Conservation (phyloP, 805 yeast genomes). For the Lachancea thermotolerans region DNA sequence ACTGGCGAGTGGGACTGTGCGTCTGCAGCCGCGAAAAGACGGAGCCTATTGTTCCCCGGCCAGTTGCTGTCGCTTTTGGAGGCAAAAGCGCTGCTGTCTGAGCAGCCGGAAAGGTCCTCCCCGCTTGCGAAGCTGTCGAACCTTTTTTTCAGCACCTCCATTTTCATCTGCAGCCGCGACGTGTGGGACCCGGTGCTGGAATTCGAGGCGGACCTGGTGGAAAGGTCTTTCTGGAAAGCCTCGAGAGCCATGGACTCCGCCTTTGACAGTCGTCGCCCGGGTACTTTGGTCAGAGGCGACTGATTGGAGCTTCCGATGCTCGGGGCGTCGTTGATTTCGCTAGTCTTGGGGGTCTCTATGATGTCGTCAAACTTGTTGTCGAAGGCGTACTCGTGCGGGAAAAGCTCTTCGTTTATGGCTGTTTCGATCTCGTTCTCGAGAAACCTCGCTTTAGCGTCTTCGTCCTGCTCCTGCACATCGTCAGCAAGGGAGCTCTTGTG, state of each 20-base stretch:
- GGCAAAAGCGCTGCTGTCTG: not conserved
- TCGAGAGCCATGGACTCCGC: slow-evolving; percentile 7
- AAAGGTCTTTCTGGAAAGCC: slow-evolving; percentile 5
- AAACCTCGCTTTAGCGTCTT: not conserved
- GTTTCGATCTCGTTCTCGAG: slow-evolving; percentile 5
- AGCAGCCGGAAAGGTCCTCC: not conserved
- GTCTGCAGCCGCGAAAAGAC: not conserved
- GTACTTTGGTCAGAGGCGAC: slow-evolving; percentile 12
- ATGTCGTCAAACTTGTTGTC: slow-evolving; percentile 13
- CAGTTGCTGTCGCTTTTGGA: not conserved
- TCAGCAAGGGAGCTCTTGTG: not conserved
- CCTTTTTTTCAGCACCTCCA: slow-evolving; percentile 9
- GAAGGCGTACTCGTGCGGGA: slow-evolving; percentile 9
- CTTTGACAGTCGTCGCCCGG: slow-evolving; percentile 1
- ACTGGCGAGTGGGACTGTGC: not conserved
- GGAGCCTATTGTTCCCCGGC: slow-evolving; percentile 1
- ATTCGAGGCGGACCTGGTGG: not conserved
- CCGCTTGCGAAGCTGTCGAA: slow-evolving; percentile 7
- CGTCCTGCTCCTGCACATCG: not conserved
- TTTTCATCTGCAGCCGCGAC: slow-evolving; percentile 9
- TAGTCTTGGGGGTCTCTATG: not conserved
- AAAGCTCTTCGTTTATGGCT: slow-evolving; percentile 15
- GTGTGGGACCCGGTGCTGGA: slow-evolving; percentile 1
- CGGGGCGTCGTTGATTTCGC: not conserved
- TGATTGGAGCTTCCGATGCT: slow-evolving; percentile 14